These are phyloP conservation scores for Solanum hybrid DNA, from an alignment of 305 asterid species.

Conservation along the genomic window DNA sequence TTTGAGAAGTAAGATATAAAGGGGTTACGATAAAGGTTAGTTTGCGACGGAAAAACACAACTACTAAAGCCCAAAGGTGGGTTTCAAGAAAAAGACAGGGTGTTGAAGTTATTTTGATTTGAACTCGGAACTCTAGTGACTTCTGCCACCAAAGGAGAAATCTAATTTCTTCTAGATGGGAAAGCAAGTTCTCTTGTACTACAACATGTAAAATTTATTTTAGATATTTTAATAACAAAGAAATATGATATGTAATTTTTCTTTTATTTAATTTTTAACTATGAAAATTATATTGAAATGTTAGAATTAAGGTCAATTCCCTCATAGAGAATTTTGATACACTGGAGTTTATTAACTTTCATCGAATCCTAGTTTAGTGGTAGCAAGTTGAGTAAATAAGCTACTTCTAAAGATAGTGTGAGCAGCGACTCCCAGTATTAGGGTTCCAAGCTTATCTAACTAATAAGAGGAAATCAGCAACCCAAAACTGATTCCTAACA, in stretches of 20 bases:
- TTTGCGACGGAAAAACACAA: not conserved
- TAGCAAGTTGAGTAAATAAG: not conserved
- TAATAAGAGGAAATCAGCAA: not conserved
- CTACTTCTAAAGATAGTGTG: not conserved
- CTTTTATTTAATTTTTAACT: not conserved
- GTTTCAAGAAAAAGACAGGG: not conserved
- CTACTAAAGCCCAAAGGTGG: not conserved
- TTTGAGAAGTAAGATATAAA: not conserved
- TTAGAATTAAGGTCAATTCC: not conserved
- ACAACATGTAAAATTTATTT: not conserved
- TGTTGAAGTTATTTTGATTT: not conserved
- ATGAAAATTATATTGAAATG: not conserved
- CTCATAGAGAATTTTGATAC: not conserved
- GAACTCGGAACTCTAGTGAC: not conserved
- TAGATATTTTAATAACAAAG: not conserved
- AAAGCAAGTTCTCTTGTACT: not conserved
- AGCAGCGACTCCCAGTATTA: not conserved
- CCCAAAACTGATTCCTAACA: not conserved
- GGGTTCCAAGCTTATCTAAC: not conserved
- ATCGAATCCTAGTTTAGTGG: not conserved
- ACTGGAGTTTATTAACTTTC: not conserved
- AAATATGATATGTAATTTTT: not conserved
- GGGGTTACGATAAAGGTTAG: not conserved
- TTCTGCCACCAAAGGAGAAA: not conserved
- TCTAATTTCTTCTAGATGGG: not conserved